Percentiles rank a stretch among this genome's conserved stretches.
These are phyloP conservation scores for Stephanodiscus minutulus DNA, from an alignment of 108 stramenopile genomes.

Conservation along the genomic window DNA sequence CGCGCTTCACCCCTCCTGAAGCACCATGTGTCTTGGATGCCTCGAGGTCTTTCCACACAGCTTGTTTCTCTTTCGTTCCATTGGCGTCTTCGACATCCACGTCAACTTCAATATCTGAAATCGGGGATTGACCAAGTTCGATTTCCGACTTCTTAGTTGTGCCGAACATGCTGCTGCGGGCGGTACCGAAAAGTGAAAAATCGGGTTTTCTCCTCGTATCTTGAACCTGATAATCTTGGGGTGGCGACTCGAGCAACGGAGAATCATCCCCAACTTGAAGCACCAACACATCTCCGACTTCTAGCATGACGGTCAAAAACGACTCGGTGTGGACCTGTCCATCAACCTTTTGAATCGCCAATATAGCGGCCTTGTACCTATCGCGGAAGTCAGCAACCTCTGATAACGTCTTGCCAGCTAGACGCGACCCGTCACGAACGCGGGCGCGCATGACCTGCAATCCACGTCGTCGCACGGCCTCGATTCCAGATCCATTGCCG, in stretches of 20 bases:
- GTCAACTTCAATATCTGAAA: background rate
- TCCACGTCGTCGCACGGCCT: conserved; percentile 56
- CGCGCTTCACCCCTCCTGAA: conserved; percentile 52
- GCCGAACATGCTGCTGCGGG: too few relatives aligned
- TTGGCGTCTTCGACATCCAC: background rate
- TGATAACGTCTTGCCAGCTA: conserved; percentile 58
- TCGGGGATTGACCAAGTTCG: too few relatives aligned
- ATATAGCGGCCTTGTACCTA: conserved; percentile 70
- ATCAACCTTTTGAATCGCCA: conserved; percentile 54
- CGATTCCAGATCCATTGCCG: conserved; percentile 33
- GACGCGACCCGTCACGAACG: conserved; percentile 51
- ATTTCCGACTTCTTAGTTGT: too few relatives aligned
- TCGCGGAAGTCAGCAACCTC: conserved; percentile 62
- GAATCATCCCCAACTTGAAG: conserved; percentile 75
- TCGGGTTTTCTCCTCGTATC: too few relatives aligned
- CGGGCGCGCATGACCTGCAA: conserved; percentile 70
- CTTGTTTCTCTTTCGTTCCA: background rate
- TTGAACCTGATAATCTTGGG: too few relatives aligned
- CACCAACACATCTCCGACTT: conserved; percentile 63
- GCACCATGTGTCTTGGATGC: too few relatives aligned
- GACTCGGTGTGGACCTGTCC: background rate
- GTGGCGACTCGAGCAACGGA: conserved; percentile 41
- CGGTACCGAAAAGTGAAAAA: too few relatives aligned
- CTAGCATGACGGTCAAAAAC: conserved; percentile 44
- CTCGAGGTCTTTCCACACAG: conserved; percentile 64